Evolutionary conservation across 2,329 filamentous ascomycete species (phyloP).

Genomic region (Hysterium pulicare): DNA sequence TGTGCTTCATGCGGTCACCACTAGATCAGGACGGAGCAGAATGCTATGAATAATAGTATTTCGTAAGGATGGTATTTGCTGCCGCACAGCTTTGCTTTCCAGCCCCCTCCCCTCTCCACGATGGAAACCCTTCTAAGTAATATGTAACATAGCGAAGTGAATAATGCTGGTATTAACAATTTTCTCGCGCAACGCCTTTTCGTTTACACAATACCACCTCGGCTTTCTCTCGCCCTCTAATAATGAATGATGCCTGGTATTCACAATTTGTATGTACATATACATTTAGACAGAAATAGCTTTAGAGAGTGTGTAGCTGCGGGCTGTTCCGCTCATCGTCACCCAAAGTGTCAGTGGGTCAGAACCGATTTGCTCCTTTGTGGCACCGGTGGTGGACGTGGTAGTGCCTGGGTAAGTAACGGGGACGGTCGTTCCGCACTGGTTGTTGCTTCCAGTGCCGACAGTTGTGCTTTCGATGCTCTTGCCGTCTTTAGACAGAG

Average conservation of each 20-base stretch:
- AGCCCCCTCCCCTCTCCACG: no score
- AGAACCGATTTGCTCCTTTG: constrained; percentile 52
- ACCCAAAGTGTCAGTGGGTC: constrained; percentile 41
- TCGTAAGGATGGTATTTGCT: no score
- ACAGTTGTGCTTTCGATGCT: constrained; percentile 52
- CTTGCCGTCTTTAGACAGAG: constrained; percentile 40
- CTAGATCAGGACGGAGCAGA: no score
- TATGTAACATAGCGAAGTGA: not conserved
- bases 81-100: no score
- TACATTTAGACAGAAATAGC: constrained; percentile 21
- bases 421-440: constrained; percentile 51
- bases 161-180: not conserved
- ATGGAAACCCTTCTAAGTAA: no score
- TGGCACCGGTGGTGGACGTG: constrained; percentile 43
- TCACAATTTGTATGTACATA: constrained; percentile 1
- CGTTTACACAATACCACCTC: not conserved
- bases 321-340: constrained; percentile 33
- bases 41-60: no score
- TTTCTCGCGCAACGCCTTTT: not conserved
- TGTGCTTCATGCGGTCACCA: no score
- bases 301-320: constrained; percentile 31
- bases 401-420: constrained; percentile 52
- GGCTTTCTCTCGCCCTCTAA: not conserved
- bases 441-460: constrained; percentile 46
- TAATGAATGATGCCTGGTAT: not conserved